Evolutionary conservation across 139 green algal species (phyloP), one percentile per base, ranked within the genome.

Genomic region (Tetraselmis striata): DNA sequence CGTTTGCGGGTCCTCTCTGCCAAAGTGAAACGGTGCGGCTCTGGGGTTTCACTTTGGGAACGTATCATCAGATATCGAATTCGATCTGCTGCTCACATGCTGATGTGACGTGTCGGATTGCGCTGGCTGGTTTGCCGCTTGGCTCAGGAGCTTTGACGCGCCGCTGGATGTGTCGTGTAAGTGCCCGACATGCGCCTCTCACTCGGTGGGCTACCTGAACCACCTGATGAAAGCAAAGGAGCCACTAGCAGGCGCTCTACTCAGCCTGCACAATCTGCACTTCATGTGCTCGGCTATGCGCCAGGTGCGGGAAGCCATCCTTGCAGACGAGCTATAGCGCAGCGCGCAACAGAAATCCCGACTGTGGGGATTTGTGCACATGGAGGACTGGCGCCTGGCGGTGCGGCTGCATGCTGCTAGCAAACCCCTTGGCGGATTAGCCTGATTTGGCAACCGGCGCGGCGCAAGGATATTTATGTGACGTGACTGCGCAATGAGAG

Each of bases 191-290:
- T 89, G 86, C 84, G 28, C 26, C 30, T 82, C 77, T 0, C 83
- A 89, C 80, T 84, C 83, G 59, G 30, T 88, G 30, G 82, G 82
- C n/a, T 92, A 92, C 81, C 67, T 92, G 31, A 83, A 91, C 80
- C 89, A 92, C 78, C 80, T 92, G 24, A 78, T 87, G 22, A 90
- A 89, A 32, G 89, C 89, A 23, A 89, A 89, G 0, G 89, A 92
- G 84, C 89, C 89, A 1, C 30, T 91, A 45, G 82, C 77, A 0
- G 59, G 59, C 67, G 82, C 59, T 2, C 80, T 92, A n/a, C 78
- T 87, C 1, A 85, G 80, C 23, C 75, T 88, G 2, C 89, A 92
- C 84, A 92, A 92, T 80, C 32, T 92, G 23, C 83, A 88, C n/a
- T 89, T 81, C 80, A 92, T 92, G 89, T 74, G 77, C 29, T 28